These are phyloP conservation scores for Chlorella vulgaris DNA, from an alignment of 139 green algal genomes.

Conservation along the genomic window DNA sequence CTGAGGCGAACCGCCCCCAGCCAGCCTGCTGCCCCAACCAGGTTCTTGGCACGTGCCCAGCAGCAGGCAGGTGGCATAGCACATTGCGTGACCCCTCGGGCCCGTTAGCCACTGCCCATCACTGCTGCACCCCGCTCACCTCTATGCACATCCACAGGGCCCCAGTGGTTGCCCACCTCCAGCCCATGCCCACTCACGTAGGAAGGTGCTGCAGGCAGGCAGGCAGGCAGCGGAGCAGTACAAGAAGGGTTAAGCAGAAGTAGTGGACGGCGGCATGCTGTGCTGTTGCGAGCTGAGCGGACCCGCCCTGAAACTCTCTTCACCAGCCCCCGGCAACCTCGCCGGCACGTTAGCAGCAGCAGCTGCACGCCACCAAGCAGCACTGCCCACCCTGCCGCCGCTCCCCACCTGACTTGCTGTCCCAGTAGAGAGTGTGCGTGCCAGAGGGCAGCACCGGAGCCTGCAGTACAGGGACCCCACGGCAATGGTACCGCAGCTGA, in stretches of 20 bases:
- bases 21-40: too few species aligned
- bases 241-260: not conserved
- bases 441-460: slow-evolving; percentile 48
- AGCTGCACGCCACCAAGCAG: too few species aligned
- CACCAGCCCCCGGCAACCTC: too few species aligned
- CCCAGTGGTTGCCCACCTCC: slow-evolving; percentile 61
- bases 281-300: too few species aligned
- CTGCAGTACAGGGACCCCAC: slow-evolving; percentile 14
- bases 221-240: not conserved
- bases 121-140: not conserved
- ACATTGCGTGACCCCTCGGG: not conserved
- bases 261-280: too few species aligned
- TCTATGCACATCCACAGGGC: slow-evolving; percentile 47
- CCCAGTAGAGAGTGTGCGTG: slow-evolving; percentile 46
- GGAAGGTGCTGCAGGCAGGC: slow-evolving; percentile 12
- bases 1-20: too few species aligned
- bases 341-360: too few species aligned
- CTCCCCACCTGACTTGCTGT: slow-evolving; percentile 30
- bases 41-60: too few species aligned
- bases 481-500: too few species aligned
- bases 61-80: too few species aligned
- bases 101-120: too few species aligned
- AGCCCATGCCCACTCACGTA: slow-evolving; percentile 51
- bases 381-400: not conserved
- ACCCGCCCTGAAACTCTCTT: too few species aligned